Percentiles rank a stretch among this genome's conserved stretches.
These are phyloP conservation scores for Fusarium poae DNA, from an alignment of 2,329 filamentous ascomycete genomes.

Conservation along the genomic window DNA sequence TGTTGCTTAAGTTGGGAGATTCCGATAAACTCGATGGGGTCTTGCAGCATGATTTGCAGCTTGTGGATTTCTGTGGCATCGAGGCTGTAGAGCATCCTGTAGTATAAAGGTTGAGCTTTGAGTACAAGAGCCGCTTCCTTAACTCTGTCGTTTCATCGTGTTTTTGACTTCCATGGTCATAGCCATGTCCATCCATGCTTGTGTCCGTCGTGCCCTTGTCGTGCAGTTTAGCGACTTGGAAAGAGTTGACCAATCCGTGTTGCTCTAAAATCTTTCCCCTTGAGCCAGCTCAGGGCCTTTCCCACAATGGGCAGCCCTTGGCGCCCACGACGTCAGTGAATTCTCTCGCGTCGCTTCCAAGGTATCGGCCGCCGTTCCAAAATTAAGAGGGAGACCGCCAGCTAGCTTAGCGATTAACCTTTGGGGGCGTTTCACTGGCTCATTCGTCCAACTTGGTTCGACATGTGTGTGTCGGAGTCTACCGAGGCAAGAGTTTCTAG, in stretches of 20 bases:
- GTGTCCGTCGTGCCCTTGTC: conserved; percentile 31
- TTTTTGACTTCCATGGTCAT: conserved; percentile 21
- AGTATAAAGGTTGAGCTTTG: neutral
- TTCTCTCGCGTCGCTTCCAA: conserved; percentile 7
- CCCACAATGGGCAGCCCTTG: conserved; percentile 41
- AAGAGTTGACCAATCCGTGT: conserved; percentile 30
- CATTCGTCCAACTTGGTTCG: conserved; percentile 32
- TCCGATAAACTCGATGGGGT: conserved; percentile 14
- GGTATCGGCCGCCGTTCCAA: conserved; percentile 24
- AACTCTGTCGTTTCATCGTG: conserved; percentile 20
- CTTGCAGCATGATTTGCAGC: conserved; percentile 17
- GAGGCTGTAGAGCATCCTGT: neutral
- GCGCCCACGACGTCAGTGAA: conserved; percentile 44
- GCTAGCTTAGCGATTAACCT: conserved; percentile 37
- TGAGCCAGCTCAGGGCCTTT: conserved; percentile 41
- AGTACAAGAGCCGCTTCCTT: neutral
- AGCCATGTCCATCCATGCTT: conserved; percentile 17
- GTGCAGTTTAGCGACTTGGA: conserved; percentile 29
- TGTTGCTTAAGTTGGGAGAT: conserved; percentile 1
- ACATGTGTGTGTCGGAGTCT: conserved; percentile 37
- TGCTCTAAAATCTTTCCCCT: conserved; percentile 41
- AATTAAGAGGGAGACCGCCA: conserved; percentile 13
- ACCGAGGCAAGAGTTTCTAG: conserved; percentile 25
- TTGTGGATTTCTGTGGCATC: neutral
- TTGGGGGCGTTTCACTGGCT: conserved; percentile 20